Evolutionary conservation across 441 rosid species (phyloP), one percentile per base, ranked within the genome.

Genomic region (Croton laevigatus): DNA sequence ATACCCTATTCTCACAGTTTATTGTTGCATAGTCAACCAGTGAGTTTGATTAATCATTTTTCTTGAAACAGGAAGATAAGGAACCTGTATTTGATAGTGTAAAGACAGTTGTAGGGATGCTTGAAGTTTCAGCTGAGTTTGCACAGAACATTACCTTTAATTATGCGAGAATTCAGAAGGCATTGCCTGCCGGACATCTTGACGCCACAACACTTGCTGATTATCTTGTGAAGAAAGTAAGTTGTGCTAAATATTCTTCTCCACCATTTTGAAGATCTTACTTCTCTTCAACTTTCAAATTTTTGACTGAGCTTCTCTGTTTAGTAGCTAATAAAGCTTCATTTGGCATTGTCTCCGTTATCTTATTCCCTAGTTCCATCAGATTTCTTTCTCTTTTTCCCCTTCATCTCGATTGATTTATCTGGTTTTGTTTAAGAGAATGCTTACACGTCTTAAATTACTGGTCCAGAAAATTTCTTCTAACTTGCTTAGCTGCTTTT

Each of bases 131-230:
- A 13, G 91, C 97, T 8, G 98, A 95, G 75, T 95, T 95, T 77
- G 95, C 99, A 3, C 88, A 84, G 59, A 95, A 95, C 73, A 88
- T 92, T 38, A 83, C 89, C 11, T 91, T 88, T 75, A 92, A 92
- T 55, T 20, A 59, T 71, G 84, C 81, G 46, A 89, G 88, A 78
- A 87, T 95, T 73, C 83, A 74, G 64, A 88, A 78, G 82, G 84
- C 91, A 71, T 83, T 95, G 65, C 98, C 97, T 0, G 92, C 96
- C 2, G 99, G 98, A 69, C 85, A 88, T 76, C 97, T 95, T 59
- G 98, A 95, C 73, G 97, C 99, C 37, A 92, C 99, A 48, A 92
- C 98, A 46, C 91, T 95, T 3, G 99, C 98, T 0, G 99, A 95
- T 81, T 95, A 92, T 81, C 96, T 95, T 16, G 98, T 95, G 51